Conservation (phyloP, 768 basidiomycete genomes). For the Leucogyrophana mollusca region DNA sequence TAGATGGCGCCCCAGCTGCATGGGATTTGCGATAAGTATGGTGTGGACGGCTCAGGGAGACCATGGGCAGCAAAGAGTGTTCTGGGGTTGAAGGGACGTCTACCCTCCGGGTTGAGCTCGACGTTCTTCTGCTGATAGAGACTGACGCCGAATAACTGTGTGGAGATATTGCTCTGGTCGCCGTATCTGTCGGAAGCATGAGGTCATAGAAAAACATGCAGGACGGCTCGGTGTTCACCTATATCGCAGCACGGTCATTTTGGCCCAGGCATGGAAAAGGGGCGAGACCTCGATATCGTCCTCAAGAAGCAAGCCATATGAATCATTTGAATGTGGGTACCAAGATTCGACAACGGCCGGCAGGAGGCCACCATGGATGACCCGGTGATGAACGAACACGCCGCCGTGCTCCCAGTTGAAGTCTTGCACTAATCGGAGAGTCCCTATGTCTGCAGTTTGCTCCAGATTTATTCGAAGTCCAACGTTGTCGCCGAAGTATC, state of each 20-base stretch:
- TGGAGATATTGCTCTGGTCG: conserved; percentile 32
- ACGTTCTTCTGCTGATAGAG: conserved; percentile 85
- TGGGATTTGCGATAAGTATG: conserved; percentile 84
- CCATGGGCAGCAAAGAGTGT: conserved; percentile 46
- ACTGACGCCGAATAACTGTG: conserved; percentile 73
- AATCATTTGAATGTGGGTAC: conserved; percentile 74
- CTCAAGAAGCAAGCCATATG: conserved; percentile 79
- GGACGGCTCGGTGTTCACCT: conserved; percentile 40
- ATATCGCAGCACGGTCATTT: conserved; percentile 77
- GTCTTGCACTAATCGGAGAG: conserved; percentile 48
- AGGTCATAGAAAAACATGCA: background rate
- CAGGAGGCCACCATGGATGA: conserved; percentile 78
- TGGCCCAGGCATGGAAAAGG: conserved; percentile 82
- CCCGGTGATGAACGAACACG: conserved; percentile 64
- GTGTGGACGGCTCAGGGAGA: conserved; percentile 47
- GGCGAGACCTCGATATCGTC: conserved; percentile 88
- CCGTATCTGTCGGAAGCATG: conserved; percentile 52
- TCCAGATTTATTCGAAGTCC: conserved; percentile 71
- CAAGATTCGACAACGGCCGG: conserved; percentile 87
- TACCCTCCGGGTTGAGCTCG: conserved; percentile 67
- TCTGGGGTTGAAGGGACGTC: conserved; percentile 67
- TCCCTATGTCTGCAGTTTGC: conserved; percentile 65
- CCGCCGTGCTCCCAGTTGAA: conserved; percentile 62
- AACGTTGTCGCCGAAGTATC: conserved; percentile 71
- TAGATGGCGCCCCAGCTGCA: conserved; percentile 93